Percentiles rank a stretch among this genome's conserved stretches.
phyloP scores from a whole-genome alignment of 1,284 basidiomycete species.

The Irpex lacteus region DNA sequence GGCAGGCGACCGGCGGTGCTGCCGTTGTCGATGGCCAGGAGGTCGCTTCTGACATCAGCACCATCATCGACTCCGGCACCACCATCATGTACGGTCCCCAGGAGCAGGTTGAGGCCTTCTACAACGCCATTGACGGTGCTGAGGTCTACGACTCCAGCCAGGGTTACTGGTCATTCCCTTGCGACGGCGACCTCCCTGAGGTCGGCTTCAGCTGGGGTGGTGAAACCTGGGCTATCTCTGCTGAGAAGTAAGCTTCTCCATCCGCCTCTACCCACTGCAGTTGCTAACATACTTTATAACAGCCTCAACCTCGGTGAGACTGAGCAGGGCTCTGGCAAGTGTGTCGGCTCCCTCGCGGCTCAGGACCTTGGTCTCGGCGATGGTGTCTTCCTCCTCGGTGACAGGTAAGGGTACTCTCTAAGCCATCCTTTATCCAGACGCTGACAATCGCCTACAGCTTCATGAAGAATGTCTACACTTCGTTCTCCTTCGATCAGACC shows the following conservation, averaged over 20 bases:
- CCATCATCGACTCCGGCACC: constrained; percentile 43
- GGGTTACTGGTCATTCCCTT: constrained; percentile 30
- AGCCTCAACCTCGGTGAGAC: constrained; percentile 28
- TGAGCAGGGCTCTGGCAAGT: constrained; percentile 17
- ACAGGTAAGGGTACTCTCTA: constrained; percentile 15
- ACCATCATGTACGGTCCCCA: constrained; percentile 52
- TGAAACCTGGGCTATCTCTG: constrained; percentile 20
- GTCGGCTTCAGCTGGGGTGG: constrained; percentile 31
- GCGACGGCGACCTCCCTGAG: constrained; percentile 19
- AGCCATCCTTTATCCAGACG: too few species aligned
- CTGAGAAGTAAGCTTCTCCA: constrained; percentile 3
- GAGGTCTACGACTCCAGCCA: constrained; percentile 23
- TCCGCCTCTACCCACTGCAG: not conserved
- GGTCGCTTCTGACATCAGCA: constrained; percentile 23
- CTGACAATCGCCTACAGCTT: constrained; percentile 10
- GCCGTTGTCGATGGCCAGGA: constrained; percentile 21
- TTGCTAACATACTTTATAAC: not conserved
- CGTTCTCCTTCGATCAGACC: constrained; percentile 18
- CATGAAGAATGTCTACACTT: constrained; percentile 25
- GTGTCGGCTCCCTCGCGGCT: constrained; percentile 26
- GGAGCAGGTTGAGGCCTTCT: constrained; percentile 40
- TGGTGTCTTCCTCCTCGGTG: constrained; percentile 26
- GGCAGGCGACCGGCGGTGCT: constrained; percentile 22
- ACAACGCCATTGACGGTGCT: constrained; percentile 41
- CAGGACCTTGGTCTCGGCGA: constrained; percentile 19